Base-by-base conservation (phyloP, 352 stramenopile species). In the Phytophthora palmivora region DNA sequence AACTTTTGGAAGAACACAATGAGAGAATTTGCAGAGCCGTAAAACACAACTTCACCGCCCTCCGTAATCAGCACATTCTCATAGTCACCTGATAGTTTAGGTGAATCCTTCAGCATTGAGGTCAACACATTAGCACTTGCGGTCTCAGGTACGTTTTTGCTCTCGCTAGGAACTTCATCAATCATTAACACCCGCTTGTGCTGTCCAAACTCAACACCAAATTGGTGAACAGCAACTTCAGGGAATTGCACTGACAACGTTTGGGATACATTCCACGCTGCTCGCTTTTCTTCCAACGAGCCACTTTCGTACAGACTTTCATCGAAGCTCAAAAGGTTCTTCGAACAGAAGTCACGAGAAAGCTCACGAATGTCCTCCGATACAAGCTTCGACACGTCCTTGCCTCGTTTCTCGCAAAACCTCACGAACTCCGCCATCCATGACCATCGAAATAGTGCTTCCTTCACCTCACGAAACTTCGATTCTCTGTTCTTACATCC, bases 261-360 rank as follows among this genome's bases (percentile, higher is more conserved):
- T 19, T 58, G 53, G 3, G 52, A 52, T 14, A 70, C 39, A 42
- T 70, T 70, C 61, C 61, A 64, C 12, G 38, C 51, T 42, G 61
- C 52, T 54, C 19, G 38, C 39, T 70, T 70, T 45, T 70, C 61
- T 34, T 59, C 60, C 39, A 63, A 43, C 24, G 53, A 70, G 16
- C 53, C 61, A 59, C 22, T 54, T 8, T 59, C 32, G 26, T 64
- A 70, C 12, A 64, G 30, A 38, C 64, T 70, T 24, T 70, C 61
- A 34, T 19, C 59, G 41, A 58, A 70, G 22, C 6, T 59, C 3
- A 46, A 70, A 8, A 63, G 51, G 11, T 45, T 58, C 16, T 53
- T 64, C 12, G 15, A 36, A 18, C 45, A 64, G 41, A 70, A 70
- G 0, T 47, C 53, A 26, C 53, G 37, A 2, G 61, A 58, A n/a